Conservation (phyloP, 1,284 basidiomycete genomes). For the Kwoniella shivajii region DNA sequence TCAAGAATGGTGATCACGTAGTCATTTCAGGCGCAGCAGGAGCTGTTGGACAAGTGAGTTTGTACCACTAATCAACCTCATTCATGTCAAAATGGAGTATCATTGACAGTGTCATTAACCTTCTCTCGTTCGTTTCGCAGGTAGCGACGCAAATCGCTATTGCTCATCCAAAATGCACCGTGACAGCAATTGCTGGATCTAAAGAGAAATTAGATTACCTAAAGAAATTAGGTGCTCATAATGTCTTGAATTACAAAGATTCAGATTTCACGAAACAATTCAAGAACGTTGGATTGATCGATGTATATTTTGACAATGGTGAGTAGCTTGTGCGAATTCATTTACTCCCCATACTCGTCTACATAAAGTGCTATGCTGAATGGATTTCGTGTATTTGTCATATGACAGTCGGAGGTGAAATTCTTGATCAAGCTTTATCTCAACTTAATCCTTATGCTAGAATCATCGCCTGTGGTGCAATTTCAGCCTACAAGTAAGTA, state of each 20-base stretch:
- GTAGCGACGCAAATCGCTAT: conserved; percentile 68
- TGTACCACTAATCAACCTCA: background rate
- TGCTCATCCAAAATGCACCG: conserved; percentile 59
- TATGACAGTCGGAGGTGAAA: conserved; percentile 68
- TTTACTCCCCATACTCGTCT: background rate
- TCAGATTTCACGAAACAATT: conserved; percentile 66
- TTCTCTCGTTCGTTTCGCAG: conserved; percentile 63
- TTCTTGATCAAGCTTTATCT: conserved; percentile 71
- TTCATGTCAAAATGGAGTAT: background rate
- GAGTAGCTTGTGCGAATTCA: conserved; percentile 18
- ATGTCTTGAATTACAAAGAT: conserved; percentile 85
- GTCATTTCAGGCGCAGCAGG: conserved; percentile 87
- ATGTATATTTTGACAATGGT: conserved; percentile 84
- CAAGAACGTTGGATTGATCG: conserved; percentile 60
- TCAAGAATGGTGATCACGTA: conserved; percentile 75
- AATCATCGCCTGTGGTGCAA: conserved; percentile 75
- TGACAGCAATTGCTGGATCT: conserved; percentile 79
- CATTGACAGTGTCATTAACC: background rate
- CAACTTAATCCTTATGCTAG: conserved; percentile 74
- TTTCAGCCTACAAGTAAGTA: conserved; percentile 57
- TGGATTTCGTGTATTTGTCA: background rate
- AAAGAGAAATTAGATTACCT: conserved; percentile 82
- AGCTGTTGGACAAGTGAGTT: conserved; percentile 63
- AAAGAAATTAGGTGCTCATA: conserved; percentile 77
- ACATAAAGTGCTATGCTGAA: background rate